phyloP scores from a whole-genome alignment of 192 early-diverging fungal species.

The Rhizoclosmatium globosum region DNA sequence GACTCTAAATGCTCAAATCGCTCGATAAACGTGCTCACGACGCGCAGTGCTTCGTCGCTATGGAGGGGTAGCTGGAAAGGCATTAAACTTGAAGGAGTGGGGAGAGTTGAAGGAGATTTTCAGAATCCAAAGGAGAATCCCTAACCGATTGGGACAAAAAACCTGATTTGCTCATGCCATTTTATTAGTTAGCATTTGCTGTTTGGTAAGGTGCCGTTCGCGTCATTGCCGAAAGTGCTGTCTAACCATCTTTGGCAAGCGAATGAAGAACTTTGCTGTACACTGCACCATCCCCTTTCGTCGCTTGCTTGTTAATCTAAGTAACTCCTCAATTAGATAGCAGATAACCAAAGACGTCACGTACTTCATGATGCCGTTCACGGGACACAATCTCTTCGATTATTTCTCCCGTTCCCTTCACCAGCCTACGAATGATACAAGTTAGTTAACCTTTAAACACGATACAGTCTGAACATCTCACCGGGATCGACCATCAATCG shows the following conservation, averaged over 20 bases:
- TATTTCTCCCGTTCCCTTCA: slow-evolving; percentile 38
- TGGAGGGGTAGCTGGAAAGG: no score
- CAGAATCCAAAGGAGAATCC: no score
- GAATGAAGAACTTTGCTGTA: slow-evolving; percentile 18
- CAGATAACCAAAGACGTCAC: not conserved
- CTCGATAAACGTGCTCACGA: not conserved
- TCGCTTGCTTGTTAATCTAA: slow-evolving; percentile 31
- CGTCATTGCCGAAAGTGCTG: no score
- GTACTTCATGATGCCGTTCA: slow-evolving; percentile 15
- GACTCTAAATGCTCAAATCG: not conserved
- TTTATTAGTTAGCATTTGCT: no score
- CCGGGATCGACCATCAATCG: slow-evolving; percentile 26
- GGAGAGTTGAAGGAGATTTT: no score
- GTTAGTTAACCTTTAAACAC: not conserved
- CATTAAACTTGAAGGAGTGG: no score
- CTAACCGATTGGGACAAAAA: no score
- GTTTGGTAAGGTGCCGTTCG: no score
- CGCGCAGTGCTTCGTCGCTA: not conserved
- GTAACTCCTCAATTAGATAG: not conserved
- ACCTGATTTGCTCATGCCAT: no score
- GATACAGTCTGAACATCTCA: not conserved
- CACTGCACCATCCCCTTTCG: slow-evolving; percentile 17
- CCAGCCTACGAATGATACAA: slow-evolving; percentile 15
- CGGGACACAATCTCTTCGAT: slow-evolving; percentile 34
- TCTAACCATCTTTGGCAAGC: slow-evolving; percentile 9